A percentile compares a stretch with the other conserved stretches of the same genome.
Conservation (phyloP, 2,329 filamentous ascomycete species). For the Volutella citrinella region DNA sequence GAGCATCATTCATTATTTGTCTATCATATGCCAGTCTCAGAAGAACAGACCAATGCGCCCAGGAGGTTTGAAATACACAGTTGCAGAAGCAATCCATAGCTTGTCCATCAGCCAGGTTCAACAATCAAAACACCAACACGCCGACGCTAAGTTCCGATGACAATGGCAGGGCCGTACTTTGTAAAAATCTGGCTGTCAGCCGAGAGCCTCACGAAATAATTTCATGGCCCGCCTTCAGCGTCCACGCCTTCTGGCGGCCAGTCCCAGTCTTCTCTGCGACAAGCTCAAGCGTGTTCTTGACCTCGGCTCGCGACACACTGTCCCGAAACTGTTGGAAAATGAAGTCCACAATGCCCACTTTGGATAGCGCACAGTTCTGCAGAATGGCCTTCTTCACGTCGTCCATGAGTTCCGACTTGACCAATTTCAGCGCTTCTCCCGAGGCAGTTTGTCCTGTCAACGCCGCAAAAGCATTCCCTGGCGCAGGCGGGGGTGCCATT, state of each 20-base stretch:
- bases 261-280: slow-evolving; percentile 39
- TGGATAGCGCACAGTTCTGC: slow-evolving; percentile 37
- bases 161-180: slow-evolving; percentile 15
- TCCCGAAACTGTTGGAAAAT: slow-evolving; percentile 38
- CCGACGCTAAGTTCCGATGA: slow-evolving; percentile 26
- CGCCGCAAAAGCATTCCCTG: slow-evolving; percentile 36
- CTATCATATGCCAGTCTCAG: too few relatives aligned
- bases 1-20: too few relatives aligned
- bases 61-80: too few relatives aligned
- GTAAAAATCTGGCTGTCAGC: too few relatives aligned
- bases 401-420: slow-evolving; percentile 38
- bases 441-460: slow-evolving; percentile 19
- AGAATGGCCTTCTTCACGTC: slow-evolving; percentile 41
- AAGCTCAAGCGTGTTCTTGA: slow-evolving; percentile 40
- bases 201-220: too few relatives aligned
- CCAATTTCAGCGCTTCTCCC: slow-evolving; percentile 26
- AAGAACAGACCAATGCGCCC: too few relatives aligned
- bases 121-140: slow-evolving; percentile 17
- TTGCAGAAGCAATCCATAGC: too few relatives aligned
- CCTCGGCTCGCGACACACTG: slow-evolving; percentile 35
- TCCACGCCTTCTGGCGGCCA: slow-evolving; percentile 37
- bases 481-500: slow-evolving; percentile 34
- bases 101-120: slow-evolving; percentile 19
- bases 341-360: slow-evolving; percentile 39
- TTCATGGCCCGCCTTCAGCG: slow-evolving; percentile 37